Evolutionary conservation across 139 green algal species (phyloP).

Genomic region (Desmodesmus armatus): DNA sequence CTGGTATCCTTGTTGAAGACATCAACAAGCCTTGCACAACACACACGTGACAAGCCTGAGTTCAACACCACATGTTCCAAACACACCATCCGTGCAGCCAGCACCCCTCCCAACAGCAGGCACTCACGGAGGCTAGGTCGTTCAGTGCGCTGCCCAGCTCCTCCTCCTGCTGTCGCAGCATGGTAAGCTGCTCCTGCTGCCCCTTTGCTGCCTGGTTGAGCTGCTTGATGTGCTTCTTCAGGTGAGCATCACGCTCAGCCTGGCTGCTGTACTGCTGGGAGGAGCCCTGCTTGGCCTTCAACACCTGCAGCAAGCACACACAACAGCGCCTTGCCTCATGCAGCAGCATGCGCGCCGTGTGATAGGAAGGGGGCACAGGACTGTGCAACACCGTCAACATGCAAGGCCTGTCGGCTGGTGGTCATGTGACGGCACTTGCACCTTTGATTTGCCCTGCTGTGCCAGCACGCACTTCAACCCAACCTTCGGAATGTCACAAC

Average conservation of each 20-base stretch:
- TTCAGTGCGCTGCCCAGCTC: conserved; percentile 33
- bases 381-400: too few relatives aligned
- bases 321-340: too few relatives aligned
- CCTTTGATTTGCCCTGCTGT: too few relatives aligned
- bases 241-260: conserved; percentile 42
- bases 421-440: too few relatives aligned
- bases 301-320: conserved; percentile 14
- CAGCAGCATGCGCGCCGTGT: background rate
- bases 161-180: conserved; percentile 32
- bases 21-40: background rate
- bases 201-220: background rate
- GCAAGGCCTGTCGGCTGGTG: too few relatives aligned
- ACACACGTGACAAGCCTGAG: background rate
- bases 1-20: too few relatives aligned
- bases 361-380: background rate
- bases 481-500: too few relatives aligned
- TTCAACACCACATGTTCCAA: background rate
- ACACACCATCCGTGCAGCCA: background rate
- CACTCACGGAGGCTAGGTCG: conserved; percentile 19
- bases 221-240: conserved; percentile 14
- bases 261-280: conserved; percentile 46
- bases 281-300: conserved; percentile 42
- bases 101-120: background rate
- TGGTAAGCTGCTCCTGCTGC: conserved; percentile 51
- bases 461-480: too few relatives aligned